Evolutionary conservation across 768 basidiomycete genomes (phyloP).

Genomic region (Trametes maxima): DNA sequence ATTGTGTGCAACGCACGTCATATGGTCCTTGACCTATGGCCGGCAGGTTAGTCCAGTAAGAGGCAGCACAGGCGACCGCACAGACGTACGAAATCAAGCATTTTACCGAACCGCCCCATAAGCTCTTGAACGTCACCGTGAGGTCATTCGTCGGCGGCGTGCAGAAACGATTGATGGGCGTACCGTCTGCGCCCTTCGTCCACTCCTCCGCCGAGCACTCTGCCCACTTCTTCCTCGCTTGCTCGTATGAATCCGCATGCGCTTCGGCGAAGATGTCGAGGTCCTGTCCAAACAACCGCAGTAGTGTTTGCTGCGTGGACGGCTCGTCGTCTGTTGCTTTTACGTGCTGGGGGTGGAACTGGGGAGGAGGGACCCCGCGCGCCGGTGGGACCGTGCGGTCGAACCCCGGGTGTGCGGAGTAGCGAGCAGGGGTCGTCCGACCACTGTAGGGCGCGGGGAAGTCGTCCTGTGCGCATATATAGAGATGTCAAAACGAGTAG

Average conservation of each 20-base stretch:
- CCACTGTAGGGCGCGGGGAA: not conserved
- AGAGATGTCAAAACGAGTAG: not conserved
- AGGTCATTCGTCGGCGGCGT: not conserved
- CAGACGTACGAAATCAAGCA: slow-evolving; percentile 52
- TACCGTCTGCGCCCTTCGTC: slow-evolving; percentile 56
- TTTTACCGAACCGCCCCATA: slow-evolving; percentile 41
- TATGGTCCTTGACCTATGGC: slow-evolving; percentile 46
- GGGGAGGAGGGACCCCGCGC: not conserved
- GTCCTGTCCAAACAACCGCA: slow-evolving; percentile 46
- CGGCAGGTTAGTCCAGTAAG: not conserved
- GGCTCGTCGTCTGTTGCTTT: not conserved
- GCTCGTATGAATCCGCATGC: slow-evolving; percentile 48
- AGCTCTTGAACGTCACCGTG: slow-evolving; percentile 40
- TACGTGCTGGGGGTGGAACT: not conserved
- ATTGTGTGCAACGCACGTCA: slow-evolving; percentile 41
- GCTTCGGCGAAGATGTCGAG: slow-evolving; percentile 45
- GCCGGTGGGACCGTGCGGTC: not conserved
- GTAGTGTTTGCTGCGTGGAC: slow-evolving; percentile 30
- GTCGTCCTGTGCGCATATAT: slow-evolving; percentile 16
- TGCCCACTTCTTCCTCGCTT: slow-evolving; percentile 48
- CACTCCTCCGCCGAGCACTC: slow-evolving; percentile 55
- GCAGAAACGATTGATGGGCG: not conserved
- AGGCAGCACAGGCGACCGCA: not conserved
- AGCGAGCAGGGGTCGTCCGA: slow-evolving; percentile 2
- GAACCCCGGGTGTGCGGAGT: not conserved